Conservation (phyloP, 2,329 filamentous ascomycete genomes). For the Colletotrichum echinochloae region DNA sequence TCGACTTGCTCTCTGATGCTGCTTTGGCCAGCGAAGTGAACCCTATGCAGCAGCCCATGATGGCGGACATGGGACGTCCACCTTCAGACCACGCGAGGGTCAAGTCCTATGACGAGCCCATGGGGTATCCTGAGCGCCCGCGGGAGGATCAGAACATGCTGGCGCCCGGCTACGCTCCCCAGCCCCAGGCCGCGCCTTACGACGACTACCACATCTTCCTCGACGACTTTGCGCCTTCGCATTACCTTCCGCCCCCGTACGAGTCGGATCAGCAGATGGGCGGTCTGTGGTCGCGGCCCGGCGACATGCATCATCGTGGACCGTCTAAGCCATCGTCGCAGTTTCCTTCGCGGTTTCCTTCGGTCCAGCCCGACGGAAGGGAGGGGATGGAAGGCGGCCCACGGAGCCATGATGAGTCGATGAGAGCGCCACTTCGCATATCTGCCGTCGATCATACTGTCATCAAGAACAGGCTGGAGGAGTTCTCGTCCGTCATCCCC, state of each 20-base stretch:
- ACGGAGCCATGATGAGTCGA: constrained; percentile 56
- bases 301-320: constrained; percentile 53
- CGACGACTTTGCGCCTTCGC: constrained; percentile 66
- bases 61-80: constrained; percentile 58
- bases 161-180: constrained; percentile 54
- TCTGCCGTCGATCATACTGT: constrained; percentile 66
- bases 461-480: constrained; percentile 69
- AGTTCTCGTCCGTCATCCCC: constrained; percentile 71
- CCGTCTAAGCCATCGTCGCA: constrained; percentile 63
- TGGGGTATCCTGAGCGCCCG: constrained; percentile 62
- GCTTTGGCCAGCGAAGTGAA: constrained; percentile 68
- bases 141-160: constrained; percentile 60
- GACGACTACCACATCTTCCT: constrained; percentile 71
- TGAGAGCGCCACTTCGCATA: constrained; percentile 58
- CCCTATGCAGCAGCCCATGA: constrained; percentile 61
- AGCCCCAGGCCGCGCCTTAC: constrained; percentile 56
- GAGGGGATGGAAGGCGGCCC: constrained; percentile 54
- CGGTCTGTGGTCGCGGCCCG: constrained; percentile 62
- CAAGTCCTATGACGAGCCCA: constrained; percentile 62
- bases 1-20: constrained; percentile 71
- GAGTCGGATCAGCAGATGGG: constrained; percentile 65
- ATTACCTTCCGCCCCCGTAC: constrained; percentile 67
- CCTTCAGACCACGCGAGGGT: constrained; percentile 57
- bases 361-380: constrained; percentile 65
- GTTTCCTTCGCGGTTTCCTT: constrained; percentile 67